Evolutionary conservation across 371 early-diverging fungal genomes (phyloP), one percentile per base, ranked within the genome.

Genomic region (Ecytonucleospora hepatopenaei): DNA sequence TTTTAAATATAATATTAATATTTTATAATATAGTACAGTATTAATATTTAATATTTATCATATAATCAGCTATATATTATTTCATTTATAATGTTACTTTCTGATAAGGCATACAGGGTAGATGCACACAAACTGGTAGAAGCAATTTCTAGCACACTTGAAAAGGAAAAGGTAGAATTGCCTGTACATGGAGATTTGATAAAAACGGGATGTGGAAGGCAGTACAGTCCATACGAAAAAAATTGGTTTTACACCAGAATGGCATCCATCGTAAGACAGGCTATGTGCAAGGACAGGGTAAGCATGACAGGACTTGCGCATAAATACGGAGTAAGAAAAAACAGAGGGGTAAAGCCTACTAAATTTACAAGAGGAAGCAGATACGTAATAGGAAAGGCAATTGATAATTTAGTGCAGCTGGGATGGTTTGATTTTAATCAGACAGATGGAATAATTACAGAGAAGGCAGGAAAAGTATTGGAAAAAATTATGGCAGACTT

Each of bases 161-260:
- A 68, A 48, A 74, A 72, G 27, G 69, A 69, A 48, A 58, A 68
- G 12, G 56, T 79, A 34, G 59, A 54, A 23, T 48, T 58, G 27
- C 72, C 75, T 31, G 54, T 57, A 51, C 65, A 79, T 15, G 54
- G 47, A 46, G 79, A 73, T 40, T 59, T 76, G 27, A 74, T 79
- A 60, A 79, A 79, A 57, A 76, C 79, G 5, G 62, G 75, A 17
- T 56, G 54, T 56, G 79, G 79, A 61, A 76, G 56, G 65, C 65
- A 79, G 54, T 48, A 61, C n/a, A 54, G 74, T 23, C 79, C 79
- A n/a, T 48, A 46, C n/a, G 54, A 65, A n/a, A 55, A 55, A 24
- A 61, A 76, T 53, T 79, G 79, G 79, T 79, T 72, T 51, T 67
- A 70, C 30, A 61, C 65, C 2, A 68, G 79, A 69, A 67, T 68